Evolutionary conservation across 2,329 filamentous ascomycete species (phyloP).

Genomic region (Epichloe scottii): DNA sequence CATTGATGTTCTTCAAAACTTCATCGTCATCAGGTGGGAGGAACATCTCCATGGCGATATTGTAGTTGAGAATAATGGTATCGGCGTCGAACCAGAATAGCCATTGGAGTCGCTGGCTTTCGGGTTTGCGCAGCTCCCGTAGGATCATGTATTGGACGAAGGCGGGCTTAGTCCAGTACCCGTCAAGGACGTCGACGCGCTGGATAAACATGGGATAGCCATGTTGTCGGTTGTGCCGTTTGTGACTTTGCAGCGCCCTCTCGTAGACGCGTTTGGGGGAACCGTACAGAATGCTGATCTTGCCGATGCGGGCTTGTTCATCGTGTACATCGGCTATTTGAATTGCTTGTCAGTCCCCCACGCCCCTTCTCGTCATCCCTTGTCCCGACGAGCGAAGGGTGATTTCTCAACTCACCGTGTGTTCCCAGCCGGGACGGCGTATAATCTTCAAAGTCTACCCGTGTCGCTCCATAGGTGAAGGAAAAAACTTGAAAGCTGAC

Average conservation of each 20-base stretch:
- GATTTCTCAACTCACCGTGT: not conserved
- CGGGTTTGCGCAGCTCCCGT: slow-evolving; percentile 25
- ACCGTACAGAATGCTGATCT: slow-evolving; percentile 6
- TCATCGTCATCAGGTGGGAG: not conserved
- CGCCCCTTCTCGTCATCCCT: not conserved
- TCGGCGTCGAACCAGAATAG: slow-evolving; percentile 20
- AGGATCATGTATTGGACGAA: slow-evolving; percentile 24
- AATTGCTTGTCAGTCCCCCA: not conserved
- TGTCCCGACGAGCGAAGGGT: not conserved
- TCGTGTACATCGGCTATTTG: slow-evolving; percentile 1
- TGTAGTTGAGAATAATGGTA: slow-evolving; percentile 5
- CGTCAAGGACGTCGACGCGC: slow-evolving; percentile 16
- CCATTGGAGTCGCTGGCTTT: slow-evolving; percentile 24
- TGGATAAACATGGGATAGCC: slow-evolving; percentile 22
- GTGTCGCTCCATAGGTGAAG: not conserved
- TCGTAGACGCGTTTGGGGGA: slow-evolving; percentile 1
- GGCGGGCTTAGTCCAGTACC: slow-evolving; percentile 27
- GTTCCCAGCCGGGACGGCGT: not conserved
- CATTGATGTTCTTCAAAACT: not conserved
- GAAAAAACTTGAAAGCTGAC: not conserved
- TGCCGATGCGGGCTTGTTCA: slow-evolving; percentile 5
- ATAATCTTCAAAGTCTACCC: not conserved
- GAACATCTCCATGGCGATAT: slow-evolving; percentile 4
- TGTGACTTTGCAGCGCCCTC: slow-evolving; percentile 21
- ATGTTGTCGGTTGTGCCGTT: slow-evolving; percentile 21